These are phyloP conservation scores for Tolypocladium inflatum DNA, from an alignment of 2,329 filamentous ascomycete genomes.

Conservation along the genomic window DNA sequence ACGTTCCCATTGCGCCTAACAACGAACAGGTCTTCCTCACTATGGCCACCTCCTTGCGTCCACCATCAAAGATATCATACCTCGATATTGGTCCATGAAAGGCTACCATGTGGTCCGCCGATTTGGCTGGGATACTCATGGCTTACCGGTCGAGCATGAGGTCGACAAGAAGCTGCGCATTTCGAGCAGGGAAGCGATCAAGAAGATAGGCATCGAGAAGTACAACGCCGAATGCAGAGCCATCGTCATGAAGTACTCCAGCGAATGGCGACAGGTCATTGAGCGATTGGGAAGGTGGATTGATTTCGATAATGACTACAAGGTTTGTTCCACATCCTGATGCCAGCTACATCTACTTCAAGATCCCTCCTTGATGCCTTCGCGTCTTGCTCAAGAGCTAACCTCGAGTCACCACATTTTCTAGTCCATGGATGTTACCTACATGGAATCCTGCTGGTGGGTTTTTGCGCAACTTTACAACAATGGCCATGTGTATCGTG, in stretches of 20 bases:
- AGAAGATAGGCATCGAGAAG: conserved; percentile 73
- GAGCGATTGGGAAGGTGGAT: conserved; percentile 91
- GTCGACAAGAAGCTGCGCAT: conserved; percentile 95
- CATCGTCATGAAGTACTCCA: conserved; percentile 85
- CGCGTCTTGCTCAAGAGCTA: too few relatives aligned
- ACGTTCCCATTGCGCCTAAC: too few relatives aligned
- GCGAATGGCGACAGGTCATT: conserved; percentile 81
- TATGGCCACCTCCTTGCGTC: too few relatives aligned
- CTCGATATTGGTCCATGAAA: too few relatives aligned
- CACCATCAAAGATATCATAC: too few relatives aligned
- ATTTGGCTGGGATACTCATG: conserved; percentile 93
- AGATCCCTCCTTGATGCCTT: too few relatives aligned
- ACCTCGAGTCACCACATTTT: too few relatives aligned
- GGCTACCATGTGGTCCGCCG: too few relatives aligned
- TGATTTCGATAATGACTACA: conserved; percentile 96
- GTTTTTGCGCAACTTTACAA: conserved; percentile 89
- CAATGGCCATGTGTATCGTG: conserved; percentile 82
- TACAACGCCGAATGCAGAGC: conserved; percentile 89
- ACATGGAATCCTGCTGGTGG: conserved; percentile 98
- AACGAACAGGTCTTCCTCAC: too few relatives aligned
- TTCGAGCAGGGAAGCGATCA: conserved; percentile 76
- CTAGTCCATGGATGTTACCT: conserved; percentile 83
- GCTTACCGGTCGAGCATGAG: conserved; percentile 90
- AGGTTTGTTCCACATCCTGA: conserved; percentile 47
- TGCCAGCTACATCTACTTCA: too few relatives aligned